Base-by-base conservation (phyloP, 1,139 yeast genomes). In the Debaryomyces nepalensis region DNA sequence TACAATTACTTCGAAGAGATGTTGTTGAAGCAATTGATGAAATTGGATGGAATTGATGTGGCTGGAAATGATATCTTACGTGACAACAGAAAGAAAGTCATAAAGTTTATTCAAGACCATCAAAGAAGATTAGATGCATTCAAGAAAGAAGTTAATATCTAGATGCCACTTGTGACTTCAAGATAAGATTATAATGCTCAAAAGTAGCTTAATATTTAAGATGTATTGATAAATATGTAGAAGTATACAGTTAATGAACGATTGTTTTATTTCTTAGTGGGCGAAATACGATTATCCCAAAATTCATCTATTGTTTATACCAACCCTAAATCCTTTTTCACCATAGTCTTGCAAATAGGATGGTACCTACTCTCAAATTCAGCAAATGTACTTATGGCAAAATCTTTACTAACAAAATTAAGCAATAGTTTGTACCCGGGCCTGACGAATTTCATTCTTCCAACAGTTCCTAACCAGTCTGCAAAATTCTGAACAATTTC, bases 1-100 rank as follows among this genome's bases (percentile, higher is more conserved):
- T 76, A 71, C 52, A 75, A 78, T 41, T 85, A 71, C 57, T 81
- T 73, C 57, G 84, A 81, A 50, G 95, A 86, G 57, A 77, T 77
- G 75, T 65, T 85, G 40, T 68, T 85, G 58, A 84, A 85, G 57
- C 75, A 84, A 51, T 63, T 84, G 52, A 72, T 86, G 72, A 78
- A 75, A 46, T 68, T 86, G 46, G 95, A 86, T 53, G 82, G 77
- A 2, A 70, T 86, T 31, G 89, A 85, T 43, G 74, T 77, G 52
- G 49, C 64, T 58, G 61, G 75, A 33, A 77, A 79, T 52, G 74
- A 66, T 0, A 67, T 70, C 4, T 66, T 85, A 51, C 77, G 87
- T 53, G 70, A 69, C 33, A 73, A 73, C 54, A 73, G 95, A 53
- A 84, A 79, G 58, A 74, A 71, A 44, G 76, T 77, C 8, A 81